Evolutionary conservation across 257 asterid genomes (phyloP).

Genomic region (Przewalskia tangutica): DNA sequence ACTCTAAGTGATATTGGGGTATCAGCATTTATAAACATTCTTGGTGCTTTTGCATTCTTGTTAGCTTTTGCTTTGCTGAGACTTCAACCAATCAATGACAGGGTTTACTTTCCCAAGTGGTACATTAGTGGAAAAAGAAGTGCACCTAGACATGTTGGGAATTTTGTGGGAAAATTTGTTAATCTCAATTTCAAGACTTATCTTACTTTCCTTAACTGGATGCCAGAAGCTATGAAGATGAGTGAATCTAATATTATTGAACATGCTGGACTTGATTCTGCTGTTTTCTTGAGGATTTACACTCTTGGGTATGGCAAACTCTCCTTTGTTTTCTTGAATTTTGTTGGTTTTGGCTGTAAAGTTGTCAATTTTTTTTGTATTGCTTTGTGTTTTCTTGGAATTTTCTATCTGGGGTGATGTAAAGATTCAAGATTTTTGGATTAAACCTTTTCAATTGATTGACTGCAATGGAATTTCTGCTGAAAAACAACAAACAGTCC

Average conservation of each 20-base stretch:
- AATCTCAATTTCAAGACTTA: constrained; percentile 70
- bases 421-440: too few species aligned
- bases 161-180: constrained; percentile 69
- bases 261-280: constrained; percentile 99
- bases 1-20: constrained; percentile 83
- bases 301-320: constrained; percentile 60
- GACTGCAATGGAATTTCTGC: too few species aligned
- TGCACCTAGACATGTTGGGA: constrained; percentile 50
- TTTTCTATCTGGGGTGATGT: too few species aligned
- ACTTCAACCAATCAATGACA: constrained; percentile 88
- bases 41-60: constrained; percentile 69
- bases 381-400: neutral
- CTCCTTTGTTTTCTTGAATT: neutral
- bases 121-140: constrained; percentile 74
- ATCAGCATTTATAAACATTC: constrained; percentile 70
- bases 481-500: too few species aligned
- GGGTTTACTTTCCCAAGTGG: constrained; percentile 96
- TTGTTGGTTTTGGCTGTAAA: neutral
- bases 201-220: constrained; percentile 88
- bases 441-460: too few species aligned
- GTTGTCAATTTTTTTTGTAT: neutral
- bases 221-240: constrained; percentile 97
- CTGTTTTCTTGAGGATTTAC: constrained; percentile 87
- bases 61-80: constrained; percentile 86
- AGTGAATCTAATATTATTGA: constrained; percentile 60